phyloP scores from a whole-genome alignment of 106 monocot genomes.

The Acorus calamus region DNA sequence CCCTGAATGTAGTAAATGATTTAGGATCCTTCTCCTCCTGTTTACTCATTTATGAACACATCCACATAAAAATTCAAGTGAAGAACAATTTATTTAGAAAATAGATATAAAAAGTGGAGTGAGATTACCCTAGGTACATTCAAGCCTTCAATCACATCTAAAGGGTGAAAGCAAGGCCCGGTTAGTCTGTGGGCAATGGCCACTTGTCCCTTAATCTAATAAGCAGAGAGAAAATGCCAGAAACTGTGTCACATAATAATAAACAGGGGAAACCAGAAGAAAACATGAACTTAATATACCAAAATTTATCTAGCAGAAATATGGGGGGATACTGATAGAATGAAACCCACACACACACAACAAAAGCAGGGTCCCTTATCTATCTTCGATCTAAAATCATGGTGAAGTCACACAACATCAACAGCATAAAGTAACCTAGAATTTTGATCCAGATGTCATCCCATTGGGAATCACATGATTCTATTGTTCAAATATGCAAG shows the following conservation, averaged over 20 bases:
- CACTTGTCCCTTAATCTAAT: slow-evolving; percentile 39
- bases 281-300: too few species aligned
- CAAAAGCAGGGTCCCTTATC: too few species aligned
- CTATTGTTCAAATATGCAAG: too few species aligned
- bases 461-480: too few species aligned
- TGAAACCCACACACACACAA: too few species aligned
- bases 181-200: slow-evolving; percentile 52
- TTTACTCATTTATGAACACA: background rate
- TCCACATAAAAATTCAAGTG: background rate
- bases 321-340: too few species aligned
- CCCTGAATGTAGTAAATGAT: slow-evolving; percentile 70
- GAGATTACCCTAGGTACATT: slow-evolving; percentile 43
- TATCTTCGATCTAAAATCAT: too few species aligned
- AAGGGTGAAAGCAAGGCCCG: slow-evolving; percentile 57
- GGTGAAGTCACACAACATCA: too few species aligned
- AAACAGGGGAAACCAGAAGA: background rate
- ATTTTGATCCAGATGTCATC: too few species aligned
- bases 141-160: slow-evolving; percentile 42
- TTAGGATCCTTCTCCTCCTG: slow-evolving; percentile 49
- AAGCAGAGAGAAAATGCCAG: slow-evolving; percentile 1
- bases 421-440: too few species aligned
- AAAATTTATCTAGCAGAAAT: too few species aligned
- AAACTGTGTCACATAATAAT: slow-evolving; percentile 3
- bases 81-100: background rate
- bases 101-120: slow-evolving; percentile 4